Evolutionary conservation across 495 filamentous ascomycete species (phyloP), one percentile per base, ranked within the genome.

Genomic region (Penicillium verhagenii): DNA sequence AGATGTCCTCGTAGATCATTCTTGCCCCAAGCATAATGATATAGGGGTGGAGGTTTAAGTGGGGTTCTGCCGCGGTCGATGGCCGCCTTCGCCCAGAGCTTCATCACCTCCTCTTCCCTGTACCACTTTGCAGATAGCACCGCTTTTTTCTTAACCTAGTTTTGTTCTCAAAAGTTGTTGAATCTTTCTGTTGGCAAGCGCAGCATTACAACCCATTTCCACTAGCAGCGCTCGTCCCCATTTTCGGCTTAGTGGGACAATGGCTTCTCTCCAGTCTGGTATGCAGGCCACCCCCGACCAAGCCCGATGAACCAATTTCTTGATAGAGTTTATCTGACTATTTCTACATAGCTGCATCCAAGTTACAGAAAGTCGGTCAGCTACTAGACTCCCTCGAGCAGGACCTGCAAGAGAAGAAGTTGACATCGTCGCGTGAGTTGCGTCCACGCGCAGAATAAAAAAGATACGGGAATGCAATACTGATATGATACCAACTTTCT

Each of bases 301-400:
- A 6, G 6, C 38, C 38, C 20, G 7, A 7, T 20, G 20, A n/a
- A 14, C 38, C 16, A 21, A 20, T 6, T 24, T 14, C 9, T 14
- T 43, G 18, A 16, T 0, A 21, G 11, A 8, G 4, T 26, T 4
- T 5, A 2, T 4, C 23, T 45, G 14, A 45, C 21, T 4, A 40
- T 35, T 13, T 6, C 11, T 33, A 3, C 43, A 60, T 54, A 91
- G 87, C 77, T 47, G n/a, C n/a, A n/a, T n/a, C n/a, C n/a, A 90
- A 90, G 68, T 67, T 86, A 26, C 68, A 79, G 21, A 82, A 87
- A 20, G 83, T 90, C 29, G 83, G 78, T 8, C 68, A 72, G 47
- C 66, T 91, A 21, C 63, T 91, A 57, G 69, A 76, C 11, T 77
- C 73, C 11, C 72, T 92, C 21, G 70, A 81, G 3, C 60, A 79